Conservation (phyloP, 2,329 filamentous ascomycete genomes). For the Sodiomyces alkalinus region DNA sequence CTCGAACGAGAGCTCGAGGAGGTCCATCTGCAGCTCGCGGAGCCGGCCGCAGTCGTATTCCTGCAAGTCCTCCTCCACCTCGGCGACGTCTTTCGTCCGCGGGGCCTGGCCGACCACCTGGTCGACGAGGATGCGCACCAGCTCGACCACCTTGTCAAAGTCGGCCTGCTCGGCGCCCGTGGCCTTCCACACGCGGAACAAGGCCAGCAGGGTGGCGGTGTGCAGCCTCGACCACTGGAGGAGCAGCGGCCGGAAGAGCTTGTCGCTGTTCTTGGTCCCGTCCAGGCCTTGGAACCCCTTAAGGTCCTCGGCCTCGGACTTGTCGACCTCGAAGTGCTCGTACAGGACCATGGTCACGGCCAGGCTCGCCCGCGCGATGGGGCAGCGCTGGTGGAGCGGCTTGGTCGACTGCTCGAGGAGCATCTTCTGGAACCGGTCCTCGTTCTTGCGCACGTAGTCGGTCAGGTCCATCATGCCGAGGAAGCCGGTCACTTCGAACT, state of each 20-base stretch:
- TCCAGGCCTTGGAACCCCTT: constrained; percentile 64
- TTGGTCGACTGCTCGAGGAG: constrained; percentile 75
- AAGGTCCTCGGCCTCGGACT: constrained; percentile 61
- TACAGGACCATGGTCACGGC: constrained; percentile 79
- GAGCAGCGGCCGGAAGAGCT: constrained; percentile 71
- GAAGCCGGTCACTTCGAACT: constrained; percentile 78
- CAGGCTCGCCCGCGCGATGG: constrained; percentile 73
- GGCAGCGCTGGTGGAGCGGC: constrained; percentile 59
- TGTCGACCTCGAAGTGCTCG: constrained; percentile 91
- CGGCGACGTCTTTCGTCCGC: constrained; percentile 68
- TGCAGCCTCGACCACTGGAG: constrained; percentile 90
- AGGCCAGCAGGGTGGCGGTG: constrained; percentile 69
- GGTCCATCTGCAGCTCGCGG: constrained; percentile 81
- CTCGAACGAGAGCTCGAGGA: constrained; percentile 82
- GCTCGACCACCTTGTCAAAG: constrained; percentile 83
- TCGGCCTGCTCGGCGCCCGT: constrained; percentile 75
- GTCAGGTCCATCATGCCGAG: constrained; percentile 95
- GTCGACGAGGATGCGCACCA: constrained; percentile 79
- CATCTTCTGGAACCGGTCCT: constrained; percentile 85
- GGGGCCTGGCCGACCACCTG: constrained; percentile 73
- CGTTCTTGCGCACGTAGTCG: constrained; percentile 82
- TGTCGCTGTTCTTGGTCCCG: constrained; percentile 64
- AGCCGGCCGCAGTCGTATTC: constrained; percentile 69
- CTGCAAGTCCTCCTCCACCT: constrained; percentile 77
- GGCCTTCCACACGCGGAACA: constrained; percentile 84